Conservation (phyloP, 23 red algal genomes). For the Gracilariopsis chorda region DNA sequence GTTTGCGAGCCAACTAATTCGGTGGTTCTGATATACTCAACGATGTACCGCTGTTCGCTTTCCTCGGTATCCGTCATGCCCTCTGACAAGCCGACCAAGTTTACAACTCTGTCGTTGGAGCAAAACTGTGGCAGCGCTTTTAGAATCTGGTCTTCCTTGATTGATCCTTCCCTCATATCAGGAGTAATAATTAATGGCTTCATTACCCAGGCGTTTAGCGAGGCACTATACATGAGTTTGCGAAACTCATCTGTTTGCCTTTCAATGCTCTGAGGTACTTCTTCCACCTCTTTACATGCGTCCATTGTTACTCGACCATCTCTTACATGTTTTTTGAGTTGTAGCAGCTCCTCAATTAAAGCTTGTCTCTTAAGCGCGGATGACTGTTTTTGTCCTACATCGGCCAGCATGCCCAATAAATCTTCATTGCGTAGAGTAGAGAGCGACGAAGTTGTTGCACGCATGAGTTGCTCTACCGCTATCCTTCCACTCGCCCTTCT, state of each 20-base stretch:
- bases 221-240: neutral
- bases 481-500: too few relatives aligned
- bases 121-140: neutral
- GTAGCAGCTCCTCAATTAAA: neutral
- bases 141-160: neutral
- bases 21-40: neutral
- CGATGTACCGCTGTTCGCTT: neutral
- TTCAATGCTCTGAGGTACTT: too few relatives aligned
- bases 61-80: neutral
- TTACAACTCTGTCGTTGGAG: neutral
- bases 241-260: neutral
- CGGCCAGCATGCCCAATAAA: too few relatives aligned
- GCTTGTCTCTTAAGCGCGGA: too few relatives aligned
- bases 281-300: too few relatives aligned
- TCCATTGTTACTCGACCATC: too few relatives aligned
- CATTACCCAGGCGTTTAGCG: neutral
- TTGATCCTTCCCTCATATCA: neutral
- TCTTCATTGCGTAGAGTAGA: too few relatives aligned
- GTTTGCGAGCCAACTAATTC: neutral
- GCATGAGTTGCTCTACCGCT: too few relatives aligned
- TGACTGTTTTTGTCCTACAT: too few relatives aligned
- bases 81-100: too few relatives aligned
- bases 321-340: neutral
- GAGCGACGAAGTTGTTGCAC: too few relatives aligned
- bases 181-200: neutral